These are phyloP conservation scores for Talaromyces islandicus DNA, from an alignment of 2,329 filamentous ascomycete genomes.

Conservation along the genomic window DNA sequence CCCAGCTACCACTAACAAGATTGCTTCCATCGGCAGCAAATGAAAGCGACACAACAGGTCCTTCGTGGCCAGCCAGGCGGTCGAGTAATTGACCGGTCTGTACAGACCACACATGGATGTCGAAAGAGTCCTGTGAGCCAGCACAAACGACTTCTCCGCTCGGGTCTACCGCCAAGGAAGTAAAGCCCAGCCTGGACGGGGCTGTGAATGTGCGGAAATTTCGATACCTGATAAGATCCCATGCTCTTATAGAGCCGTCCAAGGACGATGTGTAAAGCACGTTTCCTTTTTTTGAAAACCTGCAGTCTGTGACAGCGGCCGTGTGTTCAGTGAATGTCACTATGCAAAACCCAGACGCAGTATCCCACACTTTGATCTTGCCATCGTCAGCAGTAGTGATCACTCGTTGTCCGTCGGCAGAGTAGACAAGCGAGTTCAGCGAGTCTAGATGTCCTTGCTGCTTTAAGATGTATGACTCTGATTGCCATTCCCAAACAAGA, in stretches of 20 bases:
- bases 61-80: constrained; percentile 85
- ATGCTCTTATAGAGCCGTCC: constrained; percentile 89
- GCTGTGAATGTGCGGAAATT: constrained; percentile 98
- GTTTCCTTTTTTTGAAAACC: constrained; percentile 92
- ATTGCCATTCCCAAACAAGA: constrained; percentile 99
- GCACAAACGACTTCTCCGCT: constrained; percentile 95
- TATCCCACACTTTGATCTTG: constrained; percentile 98
- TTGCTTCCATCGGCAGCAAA: constrained; percentile 82
- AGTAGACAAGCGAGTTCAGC: constrained; percentile 89
- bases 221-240: constrained; percentile 91
- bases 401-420: constrained; percentile 86
- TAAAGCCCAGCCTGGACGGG: constrained; percentile 84
- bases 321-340: constrained; percentile 98
- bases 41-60: constrained; percentile 78
- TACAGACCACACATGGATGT: constrained; percentile 97
- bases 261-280: constrained; percentile 93
- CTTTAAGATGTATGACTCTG: constrained; percentile 96
- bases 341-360: constrained; percentile 92
- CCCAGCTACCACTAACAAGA: constrained; percentile 91
- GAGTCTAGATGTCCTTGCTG: constrained; percentile 96
- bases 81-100: constrained; percentile 95
- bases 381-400: constrained; percentile 94
- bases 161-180: constrained; percentile 90
- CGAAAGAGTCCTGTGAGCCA: constrained; percentile 90
- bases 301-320: constrained; percentile 83